These are phyloP conservation scores for Chaetothyriales sp. DNA, from an alignment of 2,329 filamentous ascomycete species.

Conservation along the genomic window DNA sequence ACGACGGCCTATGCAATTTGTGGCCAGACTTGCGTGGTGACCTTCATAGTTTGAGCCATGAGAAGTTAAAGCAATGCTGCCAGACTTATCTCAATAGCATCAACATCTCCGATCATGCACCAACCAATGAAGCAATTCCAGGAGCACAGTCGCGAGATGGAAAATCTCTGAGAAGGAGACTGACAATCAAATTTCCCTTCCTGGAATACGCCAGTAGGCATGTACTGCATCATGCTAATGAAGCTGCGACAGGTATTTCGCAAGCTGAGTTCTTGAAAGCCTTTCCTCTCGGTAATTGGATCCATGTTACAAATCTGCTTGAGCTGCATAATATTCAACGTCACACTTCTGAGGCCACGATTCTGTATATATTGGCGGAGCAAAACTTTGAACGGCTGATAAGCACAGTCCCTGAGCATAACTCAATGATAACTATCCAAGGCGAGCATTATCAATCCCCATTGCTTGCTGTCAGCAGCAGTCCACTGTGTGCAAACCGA, in stretches of 20 bases:
- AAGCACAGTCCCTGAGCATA: too few relatives aligned
- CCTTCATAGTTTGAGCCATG: conserved; percentile 27
- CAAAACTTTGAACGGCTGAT: too few relatives aligned
- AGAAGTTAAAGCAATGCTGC: conserved; percentile 34
- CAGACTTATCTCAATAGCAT: conserved; percentile 25
- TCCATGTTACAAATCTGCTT: too few relatives aligned
- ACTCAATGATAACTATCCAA: too few relatives aligned
- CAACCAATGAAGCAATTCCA: conserved; percentile 4
- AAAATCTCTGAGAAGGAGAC: conserved; percentile 11
- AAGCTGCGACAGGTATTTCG: conserved; percentile 9
- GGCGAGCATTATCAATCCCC: too few relatives aligned
- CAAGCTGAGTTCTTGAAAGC: conserved; percentile 17
- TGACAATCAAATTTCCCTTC: conserved; percentile 28
- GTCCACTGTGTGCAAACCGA: too few relatives aligned
- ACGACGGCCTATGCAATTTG: conserved; percentile 22
- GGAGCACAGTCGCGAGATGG: conserved; percentile 10
- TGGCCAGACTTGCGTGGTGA: conserved; percentile 21
- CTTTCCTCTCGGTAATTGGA: conserved; percentile 23
- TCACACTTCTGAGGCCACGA: too few relatives aligned
- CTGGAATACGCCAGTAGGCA: conserved; percentile 24
- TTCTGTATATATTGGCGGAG: too few relatives aligned
- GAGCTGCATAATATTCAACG: too few relatives aligned
- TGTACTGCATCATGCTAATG: conserved; percentile 21
- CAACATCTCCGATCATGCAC: conserved; percentile 9
- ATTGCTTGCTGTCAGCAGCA: too few relatives aligned